These are phyloP conservation scores for Entonaema liquescens DNA, from an alignment of 495 filamentous ascomycete species.

Conservation along the genomic window DNA sequence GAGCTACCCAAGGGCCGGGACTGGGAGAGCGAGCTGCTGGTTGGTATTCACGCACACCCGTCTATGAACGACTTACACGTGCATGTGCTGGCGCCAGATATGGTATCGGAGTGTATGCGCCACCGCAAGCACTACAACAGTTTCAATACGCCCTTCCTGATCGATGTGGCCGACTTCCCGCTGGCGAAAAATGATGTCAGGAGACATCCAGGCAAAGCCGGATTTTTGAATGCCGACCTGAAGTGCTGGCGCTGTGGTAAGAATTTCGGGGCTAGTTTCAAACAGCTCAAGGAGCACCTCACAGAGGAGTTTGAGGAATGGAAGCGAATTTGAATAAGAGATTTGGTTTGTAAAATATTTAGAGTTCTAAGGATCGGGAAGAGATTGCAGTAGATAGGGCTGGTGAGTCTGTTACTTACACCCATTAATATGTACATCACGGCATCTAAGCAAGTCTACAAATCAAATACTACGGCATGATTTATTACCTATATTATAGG, in stretches of 20 bases:
- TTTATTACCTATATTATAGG: neutral
- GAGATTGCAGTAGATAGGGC: neutral
- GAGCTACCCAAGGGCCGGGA: slow-evolving; percentile 75
- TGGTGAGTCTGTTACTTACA: neutral
- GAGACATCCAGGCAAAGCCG: slow-evolving; percentile 60
- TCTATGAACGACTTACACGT: slow-evolving; percentile 93
- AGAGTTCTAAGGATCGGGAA: neutral
- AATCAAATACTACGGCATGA: neutral
- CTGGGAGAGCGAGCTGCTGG: slow-evolving; percentile 78
- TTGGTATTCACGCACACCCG: slow-evolving; percentile 86
- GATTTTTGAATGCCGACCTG: slow-evolving; percentile 70
- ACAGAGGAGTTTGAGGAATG: slow-evolving; percentile 81
- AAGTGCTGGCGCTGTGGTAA: slow-evolving; percentile 86
- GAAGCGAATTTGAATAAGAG: slow-evolving; percentile 67
- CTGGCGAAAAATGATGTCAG: slow-evolving; percentile 68
- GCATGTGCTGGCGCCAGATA: slow-evolving; percentile 82
- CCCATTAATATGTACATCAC: neutral
- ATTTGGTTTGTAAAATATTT: neutral
- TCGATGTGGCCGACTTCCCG: slow-evolving; percentile 83
- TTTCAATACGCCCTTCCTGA: slow-evolving; percentile 88
- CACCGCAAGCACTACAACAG: slow-evolving; percentile 91
- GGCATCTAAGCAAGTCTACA: neutral
- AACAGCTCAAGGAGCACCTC: slow-evolving; percentile 80
- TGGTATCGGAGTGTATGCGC: slow-evolving; percentile 72
- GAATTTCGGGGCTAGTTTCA: slow-evolving; percentile 76